Conservation (phyloP, 1,139 yeast genomes). For the Pichia sp. region DNA sequence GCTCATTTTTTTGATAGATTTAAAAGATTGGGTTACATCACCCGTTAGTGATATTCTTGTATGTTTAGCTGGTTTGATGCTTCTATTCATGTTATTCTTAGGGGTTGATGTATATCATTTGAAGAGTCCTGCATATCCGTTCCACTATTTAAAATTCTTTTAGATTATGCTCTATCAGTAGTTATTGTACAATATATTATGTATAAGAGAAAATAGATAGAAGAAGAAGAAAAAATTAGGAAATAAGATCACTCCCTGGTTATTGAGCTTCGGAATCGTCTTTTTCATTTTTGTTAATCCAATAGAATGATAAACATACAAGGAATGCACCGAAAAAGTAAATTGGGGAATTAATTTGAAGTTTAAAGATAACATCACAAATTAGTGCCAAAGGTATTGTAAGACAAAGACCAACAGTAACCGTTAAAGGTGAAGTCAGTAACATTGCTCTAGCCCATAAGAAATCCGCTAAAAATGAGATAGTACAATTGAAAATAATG, state of each 20-base stretch:
- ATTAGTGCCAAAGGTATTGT: slow-evolving; percentile 93
- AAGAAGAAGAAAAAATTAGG: neutral
- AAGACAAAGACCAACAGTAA: slow-evolving; percentile 86
- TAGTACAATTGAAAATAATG: slow-evolving; percentile 56
- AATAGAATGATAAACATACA: slow-evolving; percentile 76
- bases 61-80: slow-evolving; percentile 19
- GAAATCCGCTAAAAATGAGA: slow-evolving; percentile 81
- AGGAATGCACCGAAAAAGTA: slow-evolving; percentile 75
- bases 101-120: slow-evolving; percentile 31
- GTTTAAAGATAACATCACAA: slow-evolving; percentile 75
- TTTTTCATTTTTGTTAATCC: slow-evolving; percentile 72
- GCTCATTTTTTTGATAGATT: slow-evolving; percentile 32
- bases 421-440: slow-evolving; percentile 87
- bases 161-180: neutral
- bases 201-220: neutral
- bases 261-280: slow-evolving; percentile 31
- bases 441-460: slow-evolving; percentile 96
- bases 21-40: slow-evolving; percentile 16
- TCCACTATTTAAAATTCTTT: slow-evolving; percentile 16
- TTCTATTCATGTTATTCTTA: slow-evolving; percentile 31
- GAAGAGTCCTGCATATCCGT: slow-evolving; percentile 35
- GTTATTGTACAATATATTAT: neutral
- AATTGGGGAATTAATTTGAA: slow-evolving; percentile 48
- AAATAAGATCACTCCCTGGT: neutral
- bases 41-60: slow-evolving; percentile 17